A percentile compares a stretch with the other conserved stretches of the same genome.
Conservation (phyloP, 805 yeast species). For the Millerago galiae region DNA sequence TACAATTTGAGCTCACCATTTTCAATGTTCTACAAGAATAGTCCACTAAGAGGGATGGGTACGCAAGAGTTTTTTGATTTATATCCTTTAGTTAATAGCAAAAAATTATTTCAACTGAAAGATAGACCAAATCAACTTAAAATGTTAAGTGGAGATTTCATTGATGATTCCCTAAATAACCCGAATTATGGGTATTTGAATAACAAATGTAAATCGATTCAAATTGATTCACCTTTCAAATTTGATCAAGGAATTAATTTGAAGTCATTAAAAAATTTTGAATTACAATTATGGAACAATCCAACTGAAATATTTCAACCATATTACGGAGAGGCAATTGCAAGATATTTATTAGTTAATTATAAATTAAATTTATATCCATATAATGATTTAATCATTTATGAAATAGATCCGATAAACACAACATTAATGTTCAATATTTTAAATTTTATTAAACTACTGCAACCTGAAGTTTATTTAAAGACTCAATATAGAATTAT, state of each 20-base stretch:
- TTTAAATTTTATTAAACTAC: constrained; percentile 51
- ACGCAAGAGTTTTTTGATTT: constrained; percentile 17
- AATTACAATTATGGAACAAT: constrained; percentile 77
- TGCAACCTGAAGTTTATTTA: constrained; percentile 68
- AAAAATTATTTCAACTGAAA: constrained; percentile 21
- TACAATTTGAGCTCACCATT: constrained; percentile 12
- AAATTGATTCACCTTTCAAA: constrained; percentile 57
- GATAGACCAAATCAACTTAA: constrained; percentile 55
- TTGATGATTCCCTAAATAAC: constrained; percentile 79
- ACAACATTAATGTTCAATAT: constrained; percentile 80
- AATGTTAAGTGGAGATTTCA: constrained; percentile 74
- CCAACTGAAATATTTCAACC: constrained; percentile 86
- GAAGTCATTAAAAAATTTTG: constrained; percentile 25
- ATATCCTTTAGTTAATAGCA: constrained; percentile 14
- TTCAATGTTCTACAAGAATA: constrained; percentile 9
- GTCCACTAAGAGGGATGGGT: constrained; percentile 12
- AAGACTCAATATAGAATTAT: constrained; percentile 46
- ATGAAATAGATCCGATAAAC: constrained; percentile 89
- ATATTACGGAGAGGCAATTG: constrained; percentile 78
- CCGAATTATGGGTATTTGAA: constrained; percentile 80
- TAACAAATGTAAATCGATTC: constrained; percentile 70
- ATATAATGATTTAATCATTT: constrained; percentile 63
- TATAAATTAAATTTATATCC: constrained; percentile 65
- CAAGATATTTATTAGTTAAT: constrained; percentile 68
- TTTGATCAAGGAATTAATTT: constrained; percentile 56